Evolutionary conservation across 2,329 filamentous ascomycete genomes (phyloP).

Genomic region (Aspergillus nomiae): DNA sequence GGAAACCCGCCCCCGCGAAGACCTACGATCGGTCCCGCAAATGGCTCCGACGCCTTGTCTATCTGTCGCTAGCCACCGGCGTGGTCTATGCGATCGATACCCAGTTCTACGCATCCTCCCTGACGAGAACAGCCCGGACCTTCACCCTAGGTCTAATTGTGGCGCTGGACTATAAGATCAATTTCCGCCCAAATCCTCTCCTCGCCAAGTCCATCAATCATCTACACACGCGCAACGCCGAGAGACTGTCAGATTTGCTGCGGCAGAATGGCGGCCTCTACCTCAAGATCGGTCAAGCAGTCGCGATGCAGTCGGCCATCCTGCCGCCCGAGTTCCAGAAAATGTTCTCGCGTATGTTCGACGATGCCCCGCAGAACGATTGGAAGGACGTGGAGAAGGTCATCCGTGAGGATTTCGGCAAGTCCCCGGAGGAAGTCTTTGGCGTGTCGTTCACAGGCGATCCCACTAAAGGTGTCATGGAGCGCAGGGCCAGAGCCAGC

Average conservation of each 20-base stretch:
- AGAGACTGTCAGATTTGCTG: conserved; percentile 78
- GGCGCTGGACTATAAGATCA: conserved; percentile 93
- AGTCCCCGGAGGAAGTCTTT: conserved; percentile 85
- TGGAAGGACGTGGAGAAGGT: conserved; percentile 86
- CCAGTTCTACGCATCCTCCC: conserved; percentile 74
- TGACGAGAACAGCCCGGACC: conserved; percentile 77
- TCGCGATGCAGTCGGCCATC: conserved; percentile 96
- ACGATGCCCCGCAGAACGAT: conserved; percentile 90
- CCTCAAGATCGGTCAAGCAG: conserved; percentile 96
- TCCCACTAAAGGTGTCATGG: conserved; percentile 65
- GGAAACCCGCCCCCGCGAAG: conserved; percentile 69
- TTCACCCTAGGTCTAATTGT: conserved; percentile 78
- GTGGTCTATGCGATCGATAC: conserved; percentile 69
- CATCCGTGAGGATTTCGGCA: conserved; percentile 84
- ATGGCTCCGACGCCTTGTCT: conserved; percentile 75
- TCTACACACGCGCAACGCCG: conserved; percentile 80
- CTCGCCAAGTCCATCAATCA: conserved; percentile 73
- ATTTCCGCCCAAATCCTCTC: conserved; percentile 80
- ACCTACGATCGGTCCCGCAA: conserved; percentile 69
- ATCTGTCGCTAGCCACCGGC: conserved; percentile 62
- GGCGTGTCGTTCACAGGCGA: conserved; percentile 78
- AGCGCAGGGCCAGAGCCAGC: conserved; percentile 70
- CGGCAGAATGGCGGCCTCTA: conserved; percentile 89
- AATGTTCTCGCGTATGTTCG: conserved; percentile 97
- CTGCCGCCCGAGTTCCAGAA: conserved; percentile 91